Evolutionary conservation across 345 rosid genomes (phyloP).

Genomic region (Turritis glabra): DNA sequence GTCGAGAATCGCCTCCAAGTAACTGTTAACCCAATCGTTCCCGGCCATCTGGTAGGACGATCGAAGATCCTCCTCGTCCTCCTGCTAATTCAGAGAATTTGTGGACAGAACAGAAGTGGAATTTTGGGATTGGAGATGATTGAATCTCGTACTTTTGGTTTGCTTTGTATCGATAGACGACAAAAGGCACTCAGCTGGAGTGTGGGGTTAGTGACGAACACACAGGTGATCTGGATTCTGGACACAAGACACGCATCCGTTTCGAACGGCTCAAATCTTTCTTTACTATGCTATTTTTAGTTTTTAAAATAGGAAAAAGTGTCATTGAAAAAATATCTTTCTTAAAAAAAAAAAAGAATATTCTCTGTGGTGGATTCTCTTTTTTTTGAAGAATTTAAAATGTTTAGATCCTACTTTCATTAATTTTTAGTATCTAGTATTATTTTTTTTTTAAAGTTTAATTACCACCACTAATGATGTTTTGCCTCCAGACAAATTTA

Average conservation of each 20-base stretch:
- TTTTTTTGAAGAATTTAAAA: too few relatives aligned
- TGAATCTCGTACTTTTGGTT: slow-evolving; percentile 27
- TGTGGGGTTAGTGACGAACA: slow-evolving; percentile 36
- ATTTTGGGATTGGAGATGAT: slow-evolving; percentile 11
- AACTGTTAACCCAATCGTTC: slow-evolving; percentile 98
- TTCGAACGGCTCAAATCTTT: slow-evolving; percentile 31
- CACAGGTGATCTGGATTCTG: slow-evolving; percentile 7
- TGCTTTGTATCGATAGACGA: slow-evolving; percentile 27
- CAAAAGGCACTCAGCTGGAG: slow-evolving; percentile 22
- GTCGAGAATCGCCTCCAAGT: slow-evolving; percentile 97
- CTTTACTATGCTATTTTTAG: not conserved
- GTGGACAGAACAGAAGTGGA: not conserved
- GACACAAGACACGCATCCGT: slow-evolving; percentile 36
- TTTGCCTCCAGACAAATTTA: not conserved
- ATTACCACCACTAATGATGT: not conserved
- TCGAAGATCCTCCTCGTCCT: not conserved
- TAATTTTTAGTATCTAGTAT: too few relatives aligned
- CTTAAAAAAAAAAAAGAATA: not conserved
- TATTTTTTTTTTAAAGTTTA: not conserved
- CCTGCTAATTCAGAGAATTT: too few relatives aligned
- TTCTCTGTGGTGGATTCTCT: not conserved
- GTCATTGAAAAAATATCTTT: not conserved
- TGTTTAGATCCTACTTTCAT: not conserved
- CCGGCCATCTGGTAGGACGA: slow-evolving; percentile 67
- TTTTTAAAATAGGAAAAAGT: not conserved